These are phyloP conservation scores for Penstemon davidsonii DNA, from an alignment of 257 asterid species.

Conservation along the genomic window DNA sequence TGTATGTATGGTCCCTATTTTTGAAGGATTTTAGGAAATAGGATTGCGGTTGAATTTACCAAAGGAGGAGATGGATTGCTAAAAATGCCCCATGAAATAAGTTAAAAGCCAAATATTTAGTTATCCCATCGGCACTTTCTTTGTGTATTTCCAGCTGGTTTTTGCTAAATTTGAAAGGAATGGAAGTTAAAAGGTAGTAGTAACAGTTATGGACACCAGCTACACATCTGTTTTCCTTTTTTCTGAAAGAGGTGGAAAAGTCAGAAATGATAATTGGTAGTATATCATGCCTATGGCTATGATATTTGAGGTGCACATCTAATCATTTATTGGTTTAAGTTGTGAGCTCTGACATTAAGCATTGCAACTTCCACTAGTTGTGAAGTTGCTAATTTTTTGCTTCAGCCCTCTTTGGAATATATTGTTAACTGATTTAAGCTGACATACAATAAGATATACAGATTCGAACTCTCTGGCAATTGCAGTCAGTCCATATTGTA, in stretches of 20 bases:
- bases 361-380: background rate
- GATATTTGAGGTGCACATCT: slow-evolving; percentile 6
- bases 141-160: background rate
- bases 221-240: background rate
- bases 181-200: slow-evolving; percentile 2
- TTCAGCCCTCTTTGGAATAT: no score
- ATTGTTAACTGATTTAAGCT: no score
- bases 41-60: background rate
- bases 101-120: no score
- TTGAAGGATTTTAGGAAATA: background rate
- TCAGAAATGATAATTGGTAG: background rate
- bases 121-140: background rate
- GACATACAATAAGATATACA: no score
- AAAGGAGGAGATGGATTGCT: background rate
- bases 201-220: background rate
- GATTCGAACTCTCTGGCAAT: no score
- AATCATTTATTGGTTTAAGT: background rate
- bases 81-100: background rate
- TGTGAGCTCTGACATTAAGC: background rate
- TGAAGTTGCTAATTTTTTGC: no score
- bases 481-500: no score
- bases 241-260: background rate
- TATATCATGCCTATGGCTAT: background rate
- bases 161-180: background rate
- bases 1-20: background rate